A percentile compares a stretch with the other conserved stretches of the same genome.
Conservation (phyloP, 257 asterid species). For the Coffea canephora region DNA sequence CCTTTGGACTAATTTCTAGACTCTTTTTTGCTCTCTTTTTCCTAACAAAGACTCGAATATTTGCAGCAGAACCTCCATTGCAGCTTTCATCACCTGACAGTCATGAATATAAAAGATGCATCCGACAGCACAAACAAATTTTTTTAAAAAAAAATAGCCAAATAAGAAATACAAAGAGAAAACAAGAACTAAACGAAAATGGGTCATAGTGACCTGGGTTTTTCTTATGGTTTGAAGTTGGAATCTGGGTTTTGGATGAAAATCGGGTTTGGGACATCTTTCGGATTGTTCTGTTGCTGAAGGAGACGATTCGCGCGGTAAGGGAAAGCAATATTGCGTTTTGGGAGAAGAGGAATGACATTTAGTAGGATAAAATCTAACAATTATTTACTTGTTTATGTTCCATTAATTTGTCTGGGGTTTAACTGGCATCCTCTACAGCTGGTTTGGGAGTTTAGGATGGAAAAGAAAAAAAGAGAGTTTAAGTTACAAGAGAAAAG, state of each 20-base stretch:
- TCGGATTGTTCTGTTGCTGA: background rate
- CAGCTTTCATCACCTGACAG: constrained; percentile 38
- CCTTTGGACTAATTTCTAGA: constrained; percentile 29
- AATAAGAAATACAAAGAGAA: background rate
- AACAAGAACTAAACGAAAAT: background rate
- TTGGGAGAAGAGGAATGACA: background rate
- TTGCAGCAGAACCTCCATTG: constrained; percentile 31
- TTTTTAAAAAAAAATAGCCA: background rate
- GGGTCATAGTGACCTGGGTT: constrained; percentile 11
- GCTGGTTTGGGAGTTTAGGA: no score
- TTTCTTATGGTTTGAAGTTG: background rate
- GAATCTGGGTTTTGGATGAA: constrained; percentile 10
- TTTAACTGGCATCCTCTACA: no score
- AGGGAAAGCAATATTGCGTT: background rate
- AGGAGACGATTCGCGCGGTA: constrained; percentile 13
- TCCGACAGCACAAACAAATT: background rate
- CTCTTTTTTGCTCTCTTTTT: constrained; percentile 49
- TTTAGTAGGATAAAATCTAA: no score
- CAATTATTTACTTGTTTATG: no score
- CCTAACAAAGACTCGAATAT: constrained; percentile 53
- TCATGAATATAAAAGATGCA: background rate
- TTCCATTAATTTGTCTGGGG: no score
- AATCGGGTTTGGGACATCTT: constrained; percentile 6
- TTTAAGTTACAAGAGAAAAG: no score
- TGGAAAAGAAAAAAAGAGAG: no score